Base-by-base conservation (phyloP, 2,329 filamentous ascomycete species). In the Ophiostoma pallidulum region DNA sequence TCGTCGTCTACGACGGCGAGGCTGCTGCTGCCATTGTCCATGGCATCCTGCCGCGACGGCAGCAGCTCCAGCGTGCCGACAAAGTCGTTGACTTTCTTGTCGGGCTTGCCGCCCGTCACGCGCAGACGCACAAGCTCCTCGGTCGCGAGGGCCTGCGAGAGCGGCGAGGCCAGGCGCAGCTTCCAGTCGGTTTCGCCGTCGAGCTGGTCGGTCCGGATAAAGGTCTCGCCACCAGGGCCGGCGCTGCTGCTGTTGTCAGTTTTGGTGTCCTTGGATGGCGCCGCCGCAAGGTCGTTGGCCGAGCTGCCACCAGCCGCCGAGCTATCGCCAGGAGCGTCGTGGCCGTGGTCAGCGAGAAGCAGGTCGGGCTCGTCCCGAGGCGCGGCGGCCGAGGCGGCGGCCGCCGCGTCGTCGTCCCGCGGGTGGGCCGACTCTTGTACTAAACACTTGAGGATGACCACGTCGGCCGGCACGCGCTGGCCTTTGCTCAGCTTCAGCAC, bases 141-240 rank as follows among this genome's bases (percentile, higher is more conserved):
- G 1, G 82, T 67, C 0, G 80, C 67, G 18, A 98, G 69, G n/a
- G 71, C 76, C 60, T 98, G 92, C 1, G 90, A 91, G 22, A 97
- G 66, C 0, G 86, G 80, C 12, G 89, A 92, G 1, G 92, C 89
- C 31, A 97, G 66, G 26, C 94, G 82, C 48, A 98, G 71, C 66
- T 98, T 98, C 94, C 92, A 98, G 61, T 98, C 92, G 0, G 92
- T 98, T 67, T 98, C 92, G 57, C 92, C 92, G 59, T 98, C 92
- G 9, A 98, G 74, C 62, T 98, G 92, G 64, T 98, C 92, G 2
- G 94, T 98, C 51, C 92, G 79, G 60, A 98, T 97, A 59, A 98
- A 98, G 0, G 91, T 91, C 66, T 98, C 94, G 24, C 89, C 89
- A 22, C 74, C 72, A n/a, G 75, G 66, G 32, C 37, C 20, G 16